Evolutionary conservation across 768 basidiomycete species (phyloP).

Genomic region (Clavulina sp.): DNA sequence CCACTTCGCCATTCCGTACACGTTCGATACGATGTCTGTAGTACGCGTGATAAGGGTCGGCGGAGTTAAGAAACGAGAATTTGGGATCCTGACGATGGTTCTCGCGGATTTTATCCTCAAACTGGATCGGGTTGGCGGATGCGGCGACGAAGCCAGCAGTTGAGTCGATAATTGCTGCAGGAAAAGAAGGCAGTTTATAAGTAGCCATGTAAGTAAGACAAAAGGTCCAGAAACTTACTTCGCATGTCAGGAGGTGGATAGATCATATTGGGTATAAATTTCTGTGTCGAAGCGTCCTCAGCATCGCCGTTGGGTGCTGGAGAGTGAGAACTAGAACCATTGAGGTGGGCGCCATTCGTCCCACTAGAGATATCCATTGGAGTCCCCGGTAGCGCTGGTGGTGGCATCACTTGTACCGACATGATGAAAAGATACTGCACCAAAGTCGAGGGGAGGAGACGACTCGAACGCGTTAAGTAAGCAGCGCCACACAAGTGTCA

Average conservation of each 20-base stretch:
- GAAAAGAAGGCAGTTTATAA: background rate
- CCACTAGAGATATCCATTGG: no score
- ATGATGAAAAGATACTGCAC: no score
- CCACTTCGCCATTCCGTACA: constrained; percentile 52
- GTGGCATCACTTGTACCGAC: no score
- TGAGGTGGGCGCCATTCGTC: no score
- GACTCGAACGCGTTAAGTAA: no score
- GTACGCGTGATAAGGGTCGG: constrained; percentile 97
- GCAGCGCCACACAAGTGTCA: no score
- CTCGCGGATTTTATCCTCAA: constrained; percentile 95
- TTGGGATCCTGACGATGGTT: constrained; percentile 92
- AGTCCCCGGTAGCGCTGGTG: no score
- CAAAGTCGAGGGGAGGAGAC: no score
- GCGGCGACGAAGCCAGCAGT: constrained; percentile 84
- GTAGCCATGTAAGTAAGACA: background rate
- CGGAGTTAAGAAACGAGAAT: constrained; percentile 94
- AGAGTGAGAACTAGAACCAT: no score
- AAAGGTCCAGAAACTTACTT: constrained; percentile 3
- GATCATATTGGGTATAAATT: constrained; percentile 2
- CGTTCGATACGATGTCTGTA: constrained; percentile 85
- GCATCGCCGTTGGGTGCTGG: no score
- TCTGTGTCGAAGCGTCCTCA: background rate
- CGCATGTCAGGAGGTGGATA: constrained; percentile 12
- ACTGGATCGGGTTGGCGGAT: constrained; percentile 81
- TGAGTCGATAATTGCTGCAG: constrained; percentile 78